These are phyloP conservation scores for Cardiospermum halicacabum DNA, from an alignment of 345 rosid species.

Conservation along the genomic window DNA sequence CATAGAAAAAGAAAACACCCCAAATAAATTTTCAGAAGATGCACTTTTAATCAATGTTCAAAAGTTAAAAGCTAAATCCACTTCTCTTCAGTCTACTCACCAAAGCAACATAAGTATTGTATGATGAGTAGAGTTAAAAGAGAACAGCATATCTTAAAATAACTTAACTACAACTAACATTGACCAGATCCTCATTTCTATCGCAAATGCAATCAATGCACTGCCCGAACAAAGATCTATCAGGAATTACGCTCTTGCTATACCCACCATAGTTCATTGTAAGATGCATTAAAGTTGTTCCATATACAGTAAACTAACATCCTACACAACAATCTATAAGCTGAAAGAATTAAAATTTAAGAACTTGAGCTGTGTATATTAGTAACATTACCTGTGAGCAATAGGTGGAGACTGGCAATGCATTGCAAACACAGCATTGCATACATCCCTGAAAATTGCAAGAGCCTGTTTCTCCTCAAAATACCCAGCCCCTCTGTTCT, in stretches of 20 bases:
- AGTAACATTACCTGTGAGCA: slow-evolving; percentile 71
- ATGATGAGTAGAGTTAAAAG: background rate
- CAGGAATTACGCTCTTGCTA: background rate
- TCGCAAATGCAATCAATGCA: background rate
- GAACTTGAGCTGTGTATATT: background rate
- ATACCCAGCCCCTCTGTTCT: slow-evolving; percentile 74
- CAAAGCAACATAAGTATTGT: background rate
- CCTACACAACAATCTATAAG: background rate
- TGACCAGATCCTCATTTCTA: background rate
- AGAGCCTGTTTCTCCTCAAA: slow-evolving; percentile 87
- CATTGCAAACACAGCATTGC: slow-evolving; percentile 96
- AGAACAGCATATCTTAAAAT: background rate
- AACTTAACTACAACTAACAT: background rate
- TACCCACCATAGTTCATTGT: background rate
- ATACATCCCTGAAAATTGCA: slow-evolving; percentile 72
- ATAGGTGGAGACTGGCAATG: slow-evolving; percentile 84
- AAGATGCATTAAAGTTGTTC: background rate
- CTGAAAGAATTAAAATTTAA: background rate
- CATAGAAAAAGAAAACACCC: slow-evolving; percentile 6
- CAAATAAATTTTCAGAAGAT: background rate
- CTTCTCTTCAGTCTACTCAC: background rate
- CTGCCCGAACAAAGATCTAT: background rate
- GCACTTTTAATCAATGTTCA: background rate
- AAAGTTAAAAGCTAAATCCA: background rate
- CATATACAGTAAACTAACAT: background rate